Conservation (phyloP, 2,329 filamentous ascomycete species). For the Fusarium burgessii region DNA sequence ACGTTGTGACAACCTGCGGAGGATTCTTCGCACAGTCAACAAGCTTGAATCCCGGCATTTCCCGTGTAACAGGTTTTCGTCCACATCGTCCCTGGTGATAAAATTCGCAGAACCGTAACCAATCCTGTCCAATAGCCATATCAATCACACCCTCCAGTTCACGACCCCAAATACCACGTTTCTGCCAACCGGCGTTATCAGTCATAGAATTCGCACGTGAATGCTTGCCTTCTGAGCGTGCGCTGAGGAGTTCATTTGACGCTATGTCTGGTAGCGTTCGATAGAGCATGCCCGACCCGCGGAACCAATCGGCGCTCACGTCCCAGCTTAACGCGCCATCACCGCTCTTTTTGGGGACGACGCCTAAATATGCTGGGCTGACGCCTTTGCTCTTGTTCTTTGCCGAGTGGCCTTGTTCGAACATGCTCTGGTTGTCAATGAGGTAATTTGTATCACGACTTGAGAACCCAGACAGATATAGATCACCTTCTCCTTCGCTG, state of each 20-base stretch:
- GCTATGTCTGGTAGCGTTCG: conserved; percentile 46
- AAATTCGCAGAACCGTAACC: conserved; percentile 52
- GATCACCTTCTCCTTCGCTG: conserved; percentile 47
- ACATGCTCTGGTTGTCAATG: conserved; percentile 49
- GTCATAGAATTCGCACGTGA: conserved; percentile 38
- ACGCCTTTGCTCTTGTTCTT: conserved; percentile 46
- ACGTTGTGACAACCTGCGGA: conserved; percentile 46
- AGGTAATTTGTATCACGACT: conserved; percentile 52
- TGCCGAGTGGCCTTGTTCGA: conserved; percentile 49
- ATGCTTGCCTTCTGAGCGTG: conserved; percentile 32
- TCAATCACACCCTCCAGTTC: conserved; percentile 49
- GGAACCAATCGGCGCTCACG: conserved; percentile 51
- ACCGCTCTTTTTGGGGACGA: conserved; percentile 50
- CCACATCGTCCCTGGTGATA: conserved; percentile 52
- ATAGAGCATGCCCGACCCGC: conserved; percentile 51
- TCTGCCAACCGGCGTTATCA: conserved; percentile 44
- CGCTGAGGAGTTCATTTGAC: conserved; percentile 44
- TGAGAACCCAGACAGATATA: conserved; percentile 51
- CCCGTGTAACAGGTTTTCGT: conserved; percentile 38
- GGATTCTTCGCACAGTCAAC: conserved; percentile 52
- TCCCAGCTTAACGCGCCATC: conserved; percentile 48
- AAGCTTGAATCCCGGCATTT: conserved; percentile 50
- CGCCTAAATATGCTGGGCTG: conserved; percentile 49
- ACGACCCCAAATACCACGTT: conserved; percentile 52
- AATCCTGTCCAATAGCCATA: conserved; percentile 49